A percentile compares a stretch with the other conserved stretches of the same genome.
These are phyloP conservation scores for Microbotryomycetes sp. DNA, from an alignment of 1,284 basidiomycete species.

Conservation along the genomic window DNA sequence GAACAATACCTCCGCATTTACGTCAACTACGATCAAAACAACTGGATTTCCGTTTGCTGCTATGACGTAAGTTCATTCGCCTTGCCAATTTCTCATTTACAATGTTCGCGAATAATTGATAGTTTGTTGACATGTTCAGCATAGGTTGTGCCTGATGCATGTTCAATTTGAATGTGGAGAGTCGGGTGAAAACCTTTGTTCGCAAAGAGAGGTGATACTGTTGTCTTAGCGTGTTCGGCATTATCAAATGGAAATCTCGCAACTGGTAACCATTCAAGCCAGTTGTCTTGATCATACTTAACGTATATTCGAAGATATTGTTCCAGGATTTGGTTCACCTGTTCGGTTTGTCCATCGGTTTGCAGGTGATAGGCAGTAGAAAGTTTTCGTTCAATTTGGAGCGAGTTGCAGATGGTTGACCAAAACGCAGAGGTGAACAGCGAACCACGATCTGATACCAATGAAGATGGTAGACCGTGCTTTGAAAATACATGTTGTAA, in stretches of 20 bases:
- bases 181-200: constrained; percentile 20
- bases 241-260: constrained; percentile 52
- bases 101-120: no score
- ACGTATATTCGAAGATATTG: constrained; percentile 44
- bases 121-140: no score
- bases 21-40: constrained; percentile 44
- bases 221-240: constrained; percentile 41
- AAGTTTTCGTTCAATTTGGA: constrained; percentile 39
- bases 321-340: constrained; percentile 47
- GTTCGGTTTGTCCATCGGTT: constrained; percentile 49
- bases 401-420: constrained; percentile 26
- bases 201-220: constrained; percentile 28
- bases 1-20: constrained; percentile 46
- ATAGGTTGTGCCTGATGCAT: no score
- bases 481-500: constrained; percentile 39
- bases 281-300: constrained; percentile 47
- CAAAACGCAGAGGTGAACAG: constrained; percentile 42
- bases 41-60: no score
- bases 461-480: constrained; percentile 34
- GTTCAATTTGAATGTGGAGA: constrained; percentile 35
- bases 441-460: constrained; percentile 41
- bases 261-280: constrained; percentile 46
- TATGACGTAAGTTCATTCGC: no score
- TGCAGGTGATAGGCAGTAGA: constrained; percentile 46
- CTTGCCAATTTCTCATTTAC: no score